Conservation (phyloP, 495 filamentous ascomycete species). For the Trichocladium antarcticum region DNA sequence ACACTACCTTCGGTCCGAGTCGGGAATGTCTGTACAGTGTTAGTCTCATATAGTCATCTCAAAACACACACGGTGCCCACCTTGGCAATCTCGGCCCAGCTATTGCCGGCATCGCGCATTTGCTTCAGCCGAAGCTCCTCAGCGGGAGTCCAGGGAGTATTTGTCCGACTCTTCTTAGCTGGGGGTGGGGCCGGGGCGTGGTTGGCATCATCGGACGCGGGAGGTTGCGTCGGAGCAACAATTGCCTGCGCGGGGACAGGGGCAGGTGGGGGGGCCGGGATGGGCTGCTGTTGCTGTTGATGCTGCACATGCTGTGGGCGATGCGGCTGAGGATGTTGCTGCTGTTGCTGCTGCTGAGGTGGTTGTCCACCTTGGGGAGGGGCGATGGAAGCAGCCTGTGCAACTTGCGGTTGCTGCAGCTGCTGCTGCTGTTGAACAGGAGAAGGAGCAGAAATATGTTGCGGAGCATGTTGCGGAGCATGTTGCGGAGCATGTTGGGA, state of each 20-base stretch:
- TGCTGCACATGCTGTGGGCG: constrained; percentile 3
- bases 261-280: constrained; percentile 7
- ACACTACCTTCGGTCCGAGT: constrained; percentile 90
- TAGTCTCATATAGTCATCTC: constrained; percentile 7
- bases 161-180: constrained; percentile 85
- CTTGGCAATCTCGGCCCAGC: constrained; percentile 98
- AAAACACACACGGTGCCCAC: constrained; percentile 31
- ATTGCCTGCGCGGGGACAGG: constrained; percentile 27
- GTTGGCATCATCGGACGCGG: constrained; percentile 20
- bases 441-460: constrained; percentile 16
- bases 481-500: constrained; percentile 16
- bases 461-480: constrained; percentile 14
- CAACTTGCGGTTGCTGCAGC: constrained; percentile 8
- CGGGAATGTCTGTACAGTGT: constrained; percentile 63
- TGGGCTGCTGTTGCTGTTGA: constrained; percentile 3
- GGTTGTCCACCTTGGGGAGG: constrained; percentile 13
- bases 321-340: constrained; percentile 6
- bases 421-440: constrained; percentile 16
- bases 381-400: constrained; percentile 18
- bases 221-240: constrained; percentile 24
- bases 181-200: constrained; percentile 41
- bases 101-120: constrained; percentile 86
- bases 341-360: constrained; percentile 1
- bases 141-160: constrained; percentile 92
- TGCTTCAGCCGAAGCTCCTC: constrained; percentile 87